Conservation (phyloP, 2,329 filamentous ascomycete species). For the Epichloe aotearoae region DNA sequence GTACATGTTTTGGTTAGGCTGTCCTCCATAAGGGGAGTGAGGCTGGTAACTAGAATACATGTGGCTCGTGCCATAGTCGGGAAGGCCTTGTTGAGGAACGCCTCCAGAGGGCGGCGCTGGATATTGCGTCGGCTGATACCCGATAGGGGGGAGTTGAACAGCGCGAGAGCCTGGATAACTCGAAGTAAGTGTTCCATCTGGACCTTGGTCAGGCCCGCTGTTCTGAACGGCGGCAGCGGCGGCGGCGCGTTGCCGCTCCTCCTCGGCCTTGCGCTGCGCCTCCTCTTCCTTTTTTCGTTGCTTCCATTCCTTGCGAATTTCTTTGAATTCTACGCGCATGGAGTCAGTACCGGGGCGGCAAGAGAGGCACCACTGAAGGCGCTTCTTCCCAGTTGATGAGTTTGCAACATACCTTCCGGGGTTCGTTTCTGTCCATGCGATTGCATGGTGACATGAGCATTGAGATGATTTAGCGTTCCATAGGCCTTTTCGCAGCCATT, state of each 20-base stretch:
- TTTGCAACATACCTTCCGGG: constrained; percentile 67
- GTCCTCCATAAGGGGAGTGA: constrained; percentile 44
- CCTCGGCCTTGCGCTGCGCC: constrained; percentile 73
- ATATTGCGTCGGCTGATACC: constrained; percentile 56
- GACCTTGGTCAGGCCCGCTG: constrained; percentile 31
- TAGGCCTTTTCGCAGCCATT: constrained; percentile 98
- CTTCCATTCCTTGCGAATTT: constrained; percentile 99
- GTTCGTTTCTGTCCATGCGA: constrained; percentile 89
- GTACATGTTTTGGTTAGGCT: constrained; percentile 45
- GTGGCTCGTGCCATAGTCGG: constrained; percentile 41
- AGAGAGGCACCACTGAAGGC: background rate
- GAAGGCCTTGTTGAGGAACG: constrained; percentile 36
- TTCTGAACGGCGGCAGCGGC: constrained; percentile 24
- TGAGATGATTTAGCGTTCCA: constrained; percentile 91
- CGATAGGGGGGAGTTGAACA: constrained; percentile 61
- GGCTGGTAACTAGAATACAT: constrained; percentile 46
- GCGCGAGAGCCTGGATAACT: constrained; percentile 43
- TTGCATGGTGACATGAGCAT: constrained; percentile 98
- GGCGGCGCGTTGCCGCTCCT: constrained; percentile 57
- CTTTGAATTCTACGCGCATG: constrained; percentile 73
- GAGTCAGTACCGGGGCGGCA: background rate
- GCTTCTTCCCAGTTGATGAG: background rate
- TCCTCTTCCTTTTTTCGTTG: constrained; percentile 99
- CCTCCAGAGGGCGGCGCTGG: constrained; percentile 44
- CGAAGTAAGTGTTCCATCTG: constrained; percentile 31